Evolutionary conservation across 352 stramenopile genomes (phyloP).

Genomic region (Pythium folliculosum): DNA sequence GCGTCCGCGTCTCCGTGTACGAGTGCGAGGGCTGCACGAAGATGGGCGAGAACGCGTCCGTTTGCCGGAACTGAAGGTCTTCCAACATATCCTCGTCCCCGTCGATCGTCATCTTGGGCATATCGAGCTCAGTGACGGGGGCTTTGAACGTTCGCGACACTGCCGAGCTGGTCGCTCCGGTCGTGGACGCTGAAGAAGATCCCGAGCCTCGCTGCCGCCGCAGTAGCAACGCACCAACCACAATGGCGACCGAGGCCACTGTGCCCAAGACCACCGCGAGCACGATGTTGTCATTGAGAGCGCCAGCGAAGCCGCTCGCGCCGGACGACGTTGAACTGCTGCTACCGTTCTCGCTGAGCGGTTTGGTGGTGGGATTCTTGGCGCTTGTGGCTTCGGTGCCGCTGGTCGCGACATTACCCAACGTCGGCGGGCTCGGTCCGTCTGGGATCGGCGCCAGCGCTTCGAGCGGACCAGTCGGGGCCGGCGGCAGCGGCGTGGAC

Average conservation of each 20-base stretch:
- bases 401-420: neutral
- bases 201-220: neutral
- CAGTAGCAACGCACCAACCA: conserved; percentile 19
- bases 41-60: conserved; percentile 21
- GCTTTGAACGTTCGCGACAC: neutral
- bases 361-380: neutral
- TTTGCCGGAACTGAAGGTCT: conserved; percentile 15
- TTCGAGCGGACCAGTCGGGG: neutral
- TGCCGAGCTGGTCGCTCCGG: neutral
- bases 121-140: neutral
- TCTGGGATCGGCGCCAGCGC: conserved; percentile 6
- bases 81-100: conserved; percentile 11
- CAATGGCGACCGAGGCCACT: conserved; percentile 14
- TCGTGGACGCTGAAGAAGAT: neutral
- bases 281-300: conserved; percentile 10
- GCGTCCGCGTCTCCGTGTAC: conserved; percentile 12
- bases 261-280: conserved; percentile 10
- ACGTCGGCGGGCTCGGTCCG: neutral
- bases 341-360: conserved; percentile 1
- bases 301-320: neutral
- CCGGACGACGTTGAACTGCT: neutral
- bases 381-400: neutral
- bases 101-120: conserved; percentile 9
- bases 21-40: conserved; percentile 13
- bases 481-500: neutral